Evolutionary conservation across 23 red algal genomes (phyloP).

Genomic region (Agarophyton chilense): DNA sequence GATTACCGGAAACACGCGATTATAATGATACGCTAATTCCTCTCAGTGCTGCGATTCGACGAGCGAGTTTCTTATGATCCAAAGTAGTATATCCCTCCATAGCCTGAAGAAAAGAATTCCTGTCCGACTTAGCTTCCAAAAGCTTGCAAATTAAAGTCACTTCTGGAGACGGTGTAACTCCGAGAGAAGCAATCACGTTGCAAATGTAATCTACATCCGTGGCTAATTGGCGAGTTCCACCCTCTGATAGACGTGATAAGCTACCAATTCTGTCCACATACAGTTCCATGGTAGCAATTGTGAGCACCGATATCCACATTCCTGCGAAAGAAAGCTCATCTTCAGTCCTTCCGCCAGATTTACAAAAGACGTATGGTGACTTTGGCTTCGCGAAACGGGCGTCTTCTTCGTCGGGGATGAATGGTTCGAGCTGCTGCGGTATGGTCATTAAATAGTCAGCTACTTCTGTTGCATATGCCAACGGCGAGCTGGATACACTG

Average conservation of each 20-base stretch:
- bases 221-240: conserved; percentile 70
- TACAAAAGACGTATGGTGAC: conserved; percentile 53
- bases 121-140: conserved; percentile 44
- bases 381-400: conserved; percentile 47
- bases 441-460: conserved; percentile 83
- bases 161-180: conserved; percentile 58
- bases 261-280: conserved; percentile 69
- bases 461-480: conserved; percentile 79
- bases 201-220: conserved; percentile 80
- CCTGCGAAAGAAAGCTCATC: conserved; percentile 69
- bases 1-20: too few species aligned
- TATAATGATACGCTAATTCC: conserved; percentile 57
- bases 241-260: conserved; percentile 47
- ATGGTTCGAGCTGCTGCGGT: conserved; percentile 87
- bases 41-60: conserved; percentile 45
- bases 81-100: conserved; percentile 1
- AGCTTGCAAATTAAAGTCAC: conserved; percentile 45
- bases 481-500: conserved; percentile 72
- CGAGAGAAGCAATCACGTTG: conserved; percentile 69
- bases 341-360: background rate
- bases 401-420: conserved; percentile 81
- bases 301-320: conserved; percentile 77
- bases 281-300: conserved; percentile 72
- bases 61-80: conserved; percentile 51
- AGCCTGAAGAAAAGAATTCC: conserved; percentile 32